A percentile compares a stretch with the other conserved stretches of the same genome.
These are phyloP conservation scores for Coniella lustricola DNA, from an alignment of 2,329 filamentous ascomycete species.

Conservation along the genomic window DNA sequence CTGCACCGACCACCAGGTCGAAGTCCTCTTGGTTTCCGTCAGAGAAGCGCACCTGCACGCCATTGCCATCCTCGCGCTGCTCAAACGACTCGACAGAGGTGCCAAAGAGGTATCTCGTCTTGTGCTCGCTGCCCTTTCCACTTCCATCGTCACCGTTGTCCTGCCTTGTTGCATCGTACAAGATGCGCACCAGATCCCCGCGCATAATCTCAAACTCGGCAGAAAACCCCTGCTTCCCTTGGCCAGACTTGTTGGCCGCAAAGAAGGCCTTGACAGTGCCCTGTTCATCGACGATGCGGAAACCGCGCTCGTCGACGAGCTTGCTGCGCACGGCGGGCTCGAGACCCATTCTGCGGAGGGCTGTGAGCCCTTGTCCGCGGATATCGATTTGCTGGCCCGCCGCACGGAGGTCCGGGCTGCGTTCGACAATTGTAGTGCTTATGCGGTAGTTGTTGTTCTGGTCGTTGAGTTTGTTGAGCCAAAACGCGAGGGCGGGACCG, in stretches of 20 bases:
- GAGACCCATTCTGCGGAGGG: constrained; percentile 21
- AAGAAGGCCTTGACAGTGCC: constrained; percentile 34
- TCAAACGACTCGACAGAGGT: constrained; percentile 21
- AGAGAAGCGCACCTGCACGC: constrained; percentile 29
- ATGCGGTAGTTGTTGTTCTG: constrained; percentile 2
- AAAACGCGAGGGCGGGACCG: constrained; percentile 35
- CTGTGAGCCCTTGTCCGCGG: constrained; percentile 28
- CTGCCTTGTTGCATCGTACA: constrained; percentile 32
- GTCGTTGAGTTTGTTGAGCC: constrained; percentile 31
- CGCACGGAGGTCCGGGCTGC: constrained; percentile 28
- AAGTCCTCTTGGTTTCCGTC: constrained; percentile 35
- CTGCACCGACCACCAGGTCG: constrained; percentile 47
- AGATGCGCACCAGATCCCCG: constrained; percentile 44
- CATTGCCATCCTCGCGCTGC: constrained; percentile 20
- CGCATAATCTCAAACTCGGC: constrained; percentile 56
- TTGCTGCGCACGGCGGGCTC: constrained; percentile 28
- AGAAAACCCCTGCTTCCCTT: constrained; percentile 38
- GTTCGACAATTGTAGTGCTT: constrained; percentile 37
- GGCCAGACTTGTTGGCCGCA: constrained; percentile 31
- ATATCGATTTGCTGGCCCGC: constrained; percentile 41
- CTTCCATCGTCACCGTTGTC: no score
- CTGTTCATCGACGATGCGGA: constrained; percentile 36
- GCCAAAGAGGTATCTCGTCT: constrained; percentile 23
- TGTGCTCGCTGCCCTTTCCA: constrained; percentile 19
- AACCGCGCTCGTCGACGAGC: constrained; percentile 39